These are phyloP conservation scores for Nymphaea thermarum DNA, from an alignment of 164 flowering plant species.

Conservation along the genomic window DNA sequence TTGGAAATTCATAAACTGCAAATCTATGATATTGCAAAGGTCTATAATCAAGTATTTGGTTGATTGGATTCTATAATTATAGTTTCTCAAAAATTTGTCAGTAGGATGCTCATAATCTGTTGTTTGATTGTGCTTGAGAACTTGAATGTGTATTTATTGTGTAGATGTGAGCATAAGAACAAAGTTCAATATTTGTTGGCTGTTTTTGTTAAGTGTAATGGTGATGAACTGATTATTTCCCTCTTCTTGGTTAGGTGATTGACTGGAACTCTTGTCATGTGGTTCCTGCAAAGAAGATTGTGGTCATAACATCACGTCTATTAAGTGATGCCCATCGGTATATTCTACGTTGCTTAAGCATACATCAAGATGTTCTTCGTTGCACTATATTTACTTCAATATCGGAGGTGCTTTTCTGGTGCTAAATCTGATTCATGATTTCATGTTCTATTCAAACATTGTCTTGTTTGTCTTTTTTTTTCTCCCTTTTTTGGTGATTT, in stretches of 20 bases:
- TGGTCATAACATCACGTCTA: constrained; percentile 68
- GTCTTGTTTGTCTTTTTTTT: too few species aligned
- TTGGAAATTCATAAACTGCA: too few species aligned
- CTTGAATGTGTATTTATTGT: too few species aligned
- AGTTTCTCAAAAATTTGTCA: too few species aligned
- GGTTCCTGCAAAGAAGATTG: constrained; percentile 47
- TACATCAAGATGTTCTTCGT: constrained; percentile 38
- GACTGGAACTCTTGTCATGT: constrained; percentile 36
- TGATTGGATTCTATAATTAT: too few species aligned
- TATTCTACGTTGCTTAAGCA: constrained; percentile 67
- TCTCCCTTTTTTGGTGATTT: not conserved
- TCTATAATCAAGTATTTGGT: too few species aligned
- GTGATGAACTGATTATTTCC: constrained; percentile 5
- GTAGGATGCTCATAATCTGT: too few species aligned
- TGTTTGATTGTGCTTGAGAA: too few species aligned
- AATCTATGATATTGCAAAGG: too few species aligned
- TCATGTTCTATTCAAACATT: not conserved
- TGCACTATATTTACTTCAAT: constrained; percentile 74
- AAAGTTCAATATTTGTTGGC: too few species aligned
- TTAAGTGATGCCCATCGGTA: constrained; percentile 94
- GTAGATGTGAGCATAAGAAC: not conserved
- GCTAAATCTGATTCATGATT: not conserved
- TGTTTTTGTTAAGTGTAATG: not conserved
- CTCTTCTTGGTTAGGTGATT: constrained; percentile 32
- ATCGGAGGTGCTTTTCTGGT: constrained; percentile 63